Percentiles rank a stretch among this genome's conserved stretches.
phyloP scores from a whole-genome alignment of 2,329 filamentous ascomycete genomes.

The Myriosclerotinia scirpicola region DNA sequence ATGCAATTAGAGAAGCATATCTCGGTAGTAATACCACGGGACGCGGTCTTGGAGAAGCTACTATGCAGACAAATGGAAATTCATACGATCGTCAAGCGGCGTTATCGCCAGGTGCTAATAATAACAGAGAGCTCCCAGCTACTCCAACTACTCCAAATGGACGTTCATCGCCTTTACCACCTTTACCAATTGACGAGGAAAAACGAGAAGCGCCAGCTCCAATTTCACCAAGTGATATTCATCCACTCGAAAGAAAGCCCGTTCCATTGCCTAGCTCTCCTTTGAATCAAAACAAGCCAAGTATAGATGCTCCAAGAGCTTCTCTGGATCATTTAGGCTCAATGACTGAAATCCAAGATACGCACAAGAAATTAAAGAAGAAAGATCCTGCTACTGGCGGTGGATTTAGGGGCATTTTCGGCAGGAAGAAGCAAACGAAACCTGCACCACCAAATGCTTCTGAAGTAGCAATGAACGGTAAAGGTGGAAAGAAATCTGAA shows the following conservation, averaged over 20 bases:
- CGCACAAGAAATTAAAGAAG: conserved; percentile 57
- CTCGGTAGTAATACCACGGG: conserved; percentile 72
- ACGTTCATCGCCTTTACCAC: conserved; percentile 27
- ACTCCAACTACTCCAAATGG: conserved; percentile 40
- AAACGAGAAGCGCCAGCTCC: conserved; percentile 42
- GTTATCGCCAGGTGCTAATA: conserved; percentile 24
- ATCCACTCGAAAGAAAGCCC: conserved; percentile 30
- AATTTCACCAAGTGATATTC: conserved; percentile 27
- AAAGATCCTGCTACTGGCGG: conserved; percentile 41
- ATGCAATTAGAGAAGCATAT: conserved; percentile 82
- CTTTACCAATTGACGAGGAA: conserved; percentile 27
- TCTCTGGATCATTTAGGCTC: conserved; percentile 32
- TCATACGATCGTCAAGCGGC: conserved; percentile 33
- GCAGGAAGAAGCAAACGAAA: conserved; percentile 50
- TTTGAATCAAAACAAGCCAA: conserved; percentile 28
- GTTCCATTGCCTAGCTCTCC: conserved; percentile 25
- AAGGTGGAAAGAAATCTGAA: conserved; percentile 39
- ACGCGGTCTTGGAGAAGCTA: conserved; percentile 56
- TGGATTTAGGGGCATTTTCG: conserved; percentile 66
- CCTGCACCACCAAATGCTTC: conserved; percentile 24
- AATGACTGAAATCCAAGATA: conserved; percentile 49
- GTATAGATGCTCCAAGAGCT: conserved; percentile 30
- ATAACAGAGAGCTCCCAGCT: conserved; percentile 40
- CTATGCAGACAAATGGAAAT: conserved; percentile 46
- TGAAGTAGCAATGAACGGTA: conserved; percentile 37